Base-by-base conservation (phyloP, 2,329 filamentous ascomycete genomes). In the Lasiodiplodia hormozganensis region DNA sequence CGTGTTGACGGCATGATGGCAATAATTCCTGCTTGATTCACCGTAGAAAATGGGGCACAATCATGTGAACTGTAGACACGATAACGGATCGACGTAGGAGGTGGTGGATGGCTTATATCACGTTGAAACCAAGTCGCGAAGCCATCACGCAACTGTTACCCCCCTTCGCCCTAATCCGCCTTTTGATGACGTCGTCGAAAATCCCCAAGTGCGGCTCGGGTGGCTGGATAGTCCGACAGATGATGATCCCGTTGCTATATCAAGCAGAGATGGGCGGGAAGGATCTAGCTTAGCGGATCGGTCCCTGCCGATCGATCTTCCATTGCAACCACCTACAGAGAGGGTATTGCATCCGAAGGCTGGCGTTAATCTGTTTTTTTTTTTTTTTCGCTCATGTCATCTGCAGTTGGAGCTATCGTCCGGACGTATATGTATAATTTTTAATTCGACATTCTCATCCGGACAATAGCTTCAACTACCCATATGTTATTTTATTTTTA, bases 301-400 rank as follows among this genome's bases (percentile, higher is more conserved):
- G 60, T 38, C n/a, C 47, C 31, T 64, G 60, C n/a, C 43, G 60
- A 64, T 52, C 60, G 47, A 64, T 64, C 60, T 38, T 34, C 10
- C 38, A 60, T 31, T 34, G 31, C 8, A 21, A 28, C 28, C 4
- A 28, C 28, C 4, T 28, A 28, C 28, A 28, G 28, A 28, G 28
- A 23, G 28, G 28, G 4, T 28, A 6, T 28, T 28, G 28, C 28
- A 28, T 28, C 28, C 4, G 28, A 28, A 28, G 28, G 28, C 28
- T 28, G 1, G 28, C 28, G 28, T 28, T 7, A 1, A 6, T 28
- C 28, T 28, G 28, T 1, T 28, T 28, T 28, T 28, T 28, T 28
- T 28, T 28, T 28, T 28, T 28, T 28, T 4, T 28, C 4, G 3
- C 28, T 28, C 28, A 28, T 28, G 28, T 6, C 28, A 28, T 28